Base-by-base conservation (phyloP, 1,139 yeast genomes). In the Candida labiduridarum region DNA sequence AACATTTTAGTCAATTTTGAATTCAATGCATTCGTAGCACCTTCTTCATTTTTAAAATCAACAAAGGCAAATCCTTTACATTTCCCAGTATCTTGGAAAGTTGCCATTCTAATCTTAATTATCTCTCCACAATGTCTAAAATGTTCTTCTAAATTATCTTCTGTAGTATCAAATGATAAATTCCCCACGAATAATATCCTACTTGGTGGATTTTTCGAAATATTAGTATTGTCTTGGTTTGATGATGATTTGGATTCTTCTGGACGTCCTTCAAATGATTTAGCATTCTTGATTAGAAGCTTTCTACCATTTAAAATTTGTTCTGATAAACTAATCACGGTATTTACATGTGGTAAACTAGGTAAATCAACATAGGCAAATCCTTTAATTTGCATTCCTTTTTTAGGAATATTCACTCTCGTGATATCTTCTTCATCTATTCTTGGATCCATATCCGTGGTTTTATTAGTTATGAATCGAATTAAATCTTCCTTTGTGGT, bases 21-120 rank as follows among this genome's bases (percentile, higher is more conserved):
- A 57, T 81, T 85, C 55, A 94, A 74, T 0, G 97, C 98, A 42
- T 78, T 76, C 0, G 96, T 88, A 41, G 97, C 92, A 3, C 95
- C 92, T 30, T 80, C 82, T 56, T 87, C 88, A 57, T 85, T 86
- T 58, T 76, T 80, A 71, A 92, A 94, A 68, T 94, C 99, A 40
- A 94, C 72, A 63, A 94, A 94, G 1, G 97, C 94, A 75, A 92
- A 94, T 1, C 99, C 99, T 67, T 94, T 94, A 74, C 98, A 94
- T 66, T 91, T 92, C 1, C 98, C 98, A 41, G 89, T 76, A 64
- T 94, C 99, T 70, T 94, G 94, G 67, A 94, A 94, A 8, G 99
- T 92, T 1, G 98, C 98, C 96, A 92, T 92, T 67, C 99, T 82
- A 49, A 92, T 83, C 59, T 82, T 83, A 31, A 78, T 72, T 51